Base-by-base conservation (phyloP, 176 grass and related monocot genomes). In the Poa annua region DNA sequence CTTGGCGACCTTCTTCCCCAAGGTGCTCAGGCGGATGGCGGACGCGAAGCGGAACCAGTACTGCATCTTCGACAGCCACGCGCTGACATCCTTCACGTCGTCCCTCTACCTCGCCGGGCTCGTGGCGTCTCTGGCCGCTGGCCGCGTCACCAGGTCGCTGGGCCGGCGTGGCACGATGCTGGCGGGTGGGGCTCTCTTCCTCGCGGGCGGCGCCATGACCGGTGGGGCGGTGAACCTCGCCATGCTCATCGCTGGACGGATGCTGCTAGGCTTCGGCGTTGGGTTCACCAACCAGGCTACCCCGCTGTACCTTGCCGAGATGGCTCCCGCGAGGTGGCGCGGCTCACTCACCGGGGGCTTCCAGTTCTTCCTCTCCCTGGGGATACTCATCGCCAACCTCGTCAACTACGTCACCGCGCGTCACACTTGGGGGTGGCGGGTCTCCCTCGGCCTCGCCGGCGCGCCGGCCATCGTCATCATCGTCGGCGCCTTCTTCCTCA, bases 361-460 rank as follows among this genome's bases (percentile, higher is more conserved):
- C 91, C 91, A 94, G 64, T 94, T 92, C 83, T 94, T 97, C 87
- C 78, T 94, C 48, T 66, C 72, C 34, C 49, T 94, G 0, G 89
- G 94, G 4, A 75, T 84, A 5, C 84, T 97, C 64, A 47, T 41
- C 24, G 91, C 91, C 70, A 87, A 80, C 82, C 11, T 97, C 73
- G 83, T 84, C 57, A 97, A 97, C 89, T 97, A 90, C 66, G 70
- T 45, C 22, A 85, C 89, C 13, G 34, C 77, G 62, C 80, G 71
- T 62, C 24, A 44, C 72, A 0, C 71, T 3, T 97, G 92, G 92
- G 94, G 91, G 0, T 92, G 94, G 95, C 90, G 92, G 72, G 63
- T 97, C 81, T 94, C 94, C 14, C 94, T 97, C 35, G 92, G 94
- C 34, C 92, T 97, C 7, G 88, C 92, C 0, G 94, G 83, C 4